Base-by-base conservation (phyloP, 148 eudicot species). In the Nepenthes mirabilis region DNA sequence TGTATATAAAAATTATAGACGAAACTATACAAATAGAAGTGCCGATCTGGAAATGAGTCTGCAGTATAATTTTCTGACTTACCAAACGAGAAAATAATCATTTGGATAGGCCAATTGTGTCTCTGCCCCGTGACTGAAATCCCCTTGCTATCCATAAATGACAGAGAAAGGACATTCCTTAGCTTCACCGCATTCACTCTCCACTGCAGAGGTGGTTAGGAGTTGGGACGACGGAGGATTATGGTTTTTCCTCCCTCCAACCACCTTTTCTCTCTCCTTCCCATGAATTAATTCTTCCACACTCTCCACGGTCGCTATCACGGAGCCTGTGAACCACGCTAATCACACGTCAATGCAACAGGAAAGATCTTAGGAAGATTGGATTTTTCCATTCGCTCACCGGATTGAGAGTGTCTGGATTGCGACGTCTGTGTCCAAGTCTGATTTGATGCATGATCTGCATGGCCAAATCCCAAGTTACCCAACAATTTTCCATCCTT, bases 181-280 rank as follows among this genome's bases (percentile, higher is more conserved):
- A 55, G 33, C 58, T 10, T 1, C 5, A 36, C n/a, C 11, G 59
- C 35, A 55, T 8, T 33, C 6, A 34, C 14, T 40, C 45, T 0
- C 8, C 45, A 40, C 4, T 40, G 4, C 45, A 40, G 8, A 8
- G 45, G 6, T 56, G 3, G 59, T 56, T 56, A 56, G 40, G 14
- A 36, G 62, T 59, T 59, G 62, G 62, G 43, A 9, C 6, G 50
- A 59, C 32, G 51, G 35, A 9, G 34, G 23, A 23, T 56, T 36
- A 56, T 55, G 40, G 2, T 37, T 33, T 36, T 23, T 23, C 52
- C 51, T 33, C 14, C 23, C 23, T 23, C 23, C 23, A 23, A 47
- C 48, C 23, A 14, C 50, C 14, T 35, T 40, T 34, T 33, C n/a
- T 11, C 36, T 35, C 43, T 35, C 59, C 36, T 14, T 43, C 36